Conservation (phyloP, 768 basidiomycete genomes). For the Vararia minispora region DNA sequence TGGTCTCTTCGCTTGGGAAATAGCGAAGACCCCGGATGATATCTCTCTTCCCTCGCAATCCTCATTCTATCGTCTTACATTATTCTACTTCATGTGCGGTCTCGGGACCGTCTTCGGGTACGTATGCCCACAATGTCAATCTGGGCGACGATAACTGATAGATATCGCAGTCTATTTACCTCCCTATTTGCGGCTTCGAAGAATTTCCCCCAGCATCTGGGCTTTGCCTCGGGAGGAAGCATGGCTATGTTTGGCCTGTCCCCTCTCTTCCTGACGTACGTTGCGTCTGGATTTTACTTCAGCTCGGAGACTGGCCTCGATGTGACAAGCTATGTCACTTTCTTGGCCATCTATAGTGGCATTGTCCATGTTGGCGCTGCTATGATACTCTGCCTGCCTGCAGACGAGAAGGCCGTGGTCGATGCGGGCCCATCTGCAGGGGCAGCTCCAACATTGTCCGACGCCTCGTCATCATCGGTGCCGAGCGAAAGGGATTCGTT, state of each 20-base stretch:
- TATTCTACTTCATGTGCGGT: constrained; percentile 53
- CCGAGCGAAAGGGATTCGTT: constrained; percentile 19
- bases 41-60: constrained; percentile 26
- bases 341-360: constrained; percentile 45
- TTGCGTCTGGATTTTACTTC: constrained; percentile 56
- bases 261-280: constrained; percentile 55
- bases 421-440: background rate
- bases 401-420: constrained; percentile 6
- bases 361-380: constrained; percentile 46
- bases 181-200: constrained; percentile 67
- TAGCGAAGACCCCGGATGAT: constrained; percentile 33
- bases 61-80: constrained; percentile 40
- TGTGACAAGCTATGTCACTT: constrained; percentile 40
- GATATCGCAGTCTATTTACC: constrained; percentile 43
- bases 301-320: constrained; percentile 30
- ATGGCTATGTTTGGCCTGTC: constrained; percentile 77
- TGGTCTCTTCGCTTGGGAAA: constrained; percentile 47
- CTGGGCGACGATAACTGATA: too few relatives aligned
- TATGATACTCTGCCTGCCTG: constrained; percentile 26
- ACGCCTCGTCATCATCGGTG: background rate
- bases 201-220: constrained; percentile 53
- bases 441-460: background rate
- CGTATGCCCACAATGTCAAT: too few relatives aligned
- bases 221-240: constrained; percentile 52
- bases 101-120: constrained; percentile 67